Percentiles rank a stretch among this genome's conserved stretches.
These are phyloP conservation scores for Lactarius evosmus DNA, from an alignment of 768 basidiomycete species.

Conservation along the genomic window DNA sequence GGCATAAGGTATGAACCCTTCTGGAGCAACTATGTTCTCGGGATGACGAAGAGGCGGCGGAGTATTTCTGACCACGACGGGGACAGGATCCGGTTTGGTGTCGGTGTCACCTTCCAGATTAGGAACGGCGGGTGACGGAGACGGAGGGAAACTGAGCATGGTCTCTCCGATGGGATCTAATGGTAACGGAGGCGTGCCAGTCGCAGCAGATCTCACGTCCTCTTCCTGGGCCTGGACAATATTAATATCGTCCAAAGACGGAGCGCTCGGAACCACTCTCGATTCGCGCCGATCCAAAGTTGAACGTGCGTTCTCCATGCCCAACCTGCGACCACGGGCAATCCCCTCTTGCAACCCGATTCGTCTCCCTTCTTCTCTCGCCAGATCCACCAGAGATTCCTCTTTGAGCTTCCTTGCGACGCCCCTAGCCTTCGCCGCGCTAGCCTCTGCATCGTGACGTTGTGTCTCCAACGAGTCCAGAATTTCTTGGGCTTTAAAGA, in stretches of 20 bases:
- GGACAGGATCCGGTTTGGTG: constrained; percentile 8
- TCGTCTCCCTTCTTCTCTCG: constrained; percentile 52
- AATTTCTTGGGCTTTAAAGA: constrained; percentile 51
- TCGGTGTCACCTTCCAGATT: constrained; percentile 7
- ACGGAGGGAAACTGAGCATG: constrained; percentile 26
- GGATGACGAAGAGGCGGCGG: constrained; percentile 20
- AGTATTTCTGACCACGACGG: constrained; percentile 14
- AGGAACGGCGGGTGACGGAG: constrained; percentile 13
- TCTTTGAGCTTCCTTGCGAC: constrained; percentile 46
- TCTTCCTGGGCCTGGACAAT: constrained; percentile 19
- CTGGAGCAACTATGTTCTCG: constrained; percentile 21
- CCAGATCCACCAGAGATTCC: constrained; percentile 46
- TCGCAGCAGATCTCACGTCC: constrained; percentile 1
- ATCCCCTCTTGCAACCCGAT: constrained; percentile 53
- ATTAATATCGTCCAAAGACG: constrained; percentile 5
- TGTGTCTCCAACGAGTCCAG: constrained; percentile 48
- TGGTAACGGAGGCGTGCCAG: neutral
- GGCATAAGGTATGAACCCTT: constrained; percentile 25
- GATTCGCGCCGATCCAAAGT: constrained; percentile 13
- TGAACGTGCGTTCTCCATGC: constrained; percentile 32
- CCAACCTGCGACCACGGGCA: constrained; percentile 36
- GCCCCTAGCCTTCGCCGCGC: constrained; percentile 45
- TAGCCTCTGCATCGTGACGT: constrained; percentile 47
- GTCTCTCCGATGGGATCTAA: constrained; percentile 26
- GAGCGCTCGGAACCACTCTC: constrained; percentile 3